Base-by-base conservation (phyloP, 371 early-diverging fungal genomes). In the Blakeslea trispora region DNA sequence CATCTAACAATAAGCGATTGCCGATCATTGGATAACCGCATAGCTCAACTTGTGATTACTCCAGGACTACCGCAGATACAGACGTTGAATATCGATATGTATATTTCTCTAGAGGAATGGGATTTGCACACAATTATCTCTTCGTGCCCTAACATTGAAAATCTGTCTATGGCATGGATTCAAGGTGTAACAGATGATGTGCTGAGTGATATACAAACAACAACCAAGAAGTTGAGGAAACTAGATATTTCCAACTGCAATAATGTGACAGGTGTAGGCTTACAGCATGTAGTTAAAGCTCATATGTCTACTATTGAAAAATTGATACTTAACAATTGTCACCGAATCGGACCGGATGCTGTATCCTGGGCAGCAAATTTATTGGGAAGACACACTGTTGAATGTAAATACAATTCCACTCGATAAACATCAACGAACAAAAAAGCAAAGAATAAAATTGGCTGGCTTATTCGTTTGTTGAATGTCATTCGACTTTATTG, bases 221-320 rank as follows among this genome's bases (percentile, higher is more conserved):
- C 17, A 22, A 42, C 50, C 24, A 35, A 50, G 35, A 22, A 41
- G 17, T 21, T 62, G 9, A 56, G 49, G 23, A 48, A n/a, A 40
- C 17, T 77, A 1, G 68, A 77, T 53, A 49, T 77, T 5, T 63
- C 69, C 1, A 31, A 46, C 6, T 69, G 69, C 18, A 53, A 22
- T 21, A 48, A 47, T 2, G 55, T 77, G 1, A 74, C 74, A 3
- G 77, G 77, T 10, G 24, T 48, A 2, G 74, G 74, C 0, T 6
- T 77, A 0, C 57, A 65, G 13, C 32, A 53, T 0, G n/a, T 72
- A 8, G 49, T 72, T 24, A 52, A 61, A 8, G 35, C 51, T 1
- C 55, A 64, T 18, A 41, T 22, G 18, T 10, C 14, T 11, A 41
- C 59, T 3, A 18, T 73, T 5, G 28, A 55, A 31, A 58, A 40